Percentiles rank a stretch among this genome's conserved stretches.
These are phyloP conservation scores for Trichoderma breve DNA, from an alignment of 2,329 filamentous ascomycete species.

Conservation along the genomic window DNA sequence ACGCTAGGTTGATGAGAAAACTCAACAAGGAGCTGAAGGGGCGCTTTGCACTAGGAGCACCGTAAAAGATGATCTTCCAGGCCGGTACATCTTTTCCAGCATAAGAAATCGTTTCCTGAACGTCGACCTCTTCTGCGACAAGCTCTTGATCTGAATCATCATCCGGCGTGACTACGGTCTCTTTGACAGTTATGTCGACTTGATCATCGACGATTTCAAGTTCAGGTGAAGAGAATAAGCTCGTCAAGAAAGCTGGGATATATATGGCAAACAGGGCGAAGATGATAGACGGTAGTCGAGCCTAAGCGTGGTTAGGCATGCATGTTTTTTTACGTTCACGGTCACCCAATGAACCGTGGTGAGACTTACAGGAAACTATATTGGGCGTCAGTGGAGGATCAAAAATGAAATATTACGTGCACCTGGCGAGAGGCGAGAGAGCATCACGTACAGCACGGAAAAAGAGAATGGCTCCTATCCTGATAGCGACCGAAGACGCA, in stretches of 20 bases:
- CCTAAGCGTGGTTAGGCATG: conserved; percentile 28
- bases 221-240: conserved; percentile 55
- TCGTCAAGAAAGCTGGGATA: conserved; percentile 59
- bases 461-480: conserved; percentile 38
- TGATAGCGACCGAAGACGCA: conserved; percentile 38
- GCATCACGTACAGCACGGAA: conserved; percentile 36
- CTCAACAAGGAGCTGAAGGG: conserved; percentile 64
- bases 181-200: conserved; percentile 54
- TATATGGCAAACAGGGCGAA: conserved; percentile 66
- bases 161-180: conserved; percentile 38
- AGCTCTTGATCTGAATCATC: conserved; percentile 35
- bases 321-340: conserved; percentile 11
- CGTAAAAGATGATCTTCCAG: conserved; percentile 68
- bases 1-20: conserved; percentile 67
- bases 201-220: conserved; percentile 61
- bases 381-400: conserved; percentile 20
- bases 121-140: conserved; percentile 52
- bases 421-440: neutral
- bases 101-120: conserved; percentile 62
- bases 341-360: neutral
- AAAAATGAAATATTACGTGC: neutral
- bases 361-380: conserved; percentile 38
- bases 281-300: conserved; percentile 50
- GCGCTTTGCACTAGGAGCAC: conserved; percentile 71
- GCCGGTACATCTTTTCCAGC: conserved; percentile 55